Conservation (phyloP, 2,329 filamentous ascomycete species). For the Calonectria pseudoturangicola region DNA sequence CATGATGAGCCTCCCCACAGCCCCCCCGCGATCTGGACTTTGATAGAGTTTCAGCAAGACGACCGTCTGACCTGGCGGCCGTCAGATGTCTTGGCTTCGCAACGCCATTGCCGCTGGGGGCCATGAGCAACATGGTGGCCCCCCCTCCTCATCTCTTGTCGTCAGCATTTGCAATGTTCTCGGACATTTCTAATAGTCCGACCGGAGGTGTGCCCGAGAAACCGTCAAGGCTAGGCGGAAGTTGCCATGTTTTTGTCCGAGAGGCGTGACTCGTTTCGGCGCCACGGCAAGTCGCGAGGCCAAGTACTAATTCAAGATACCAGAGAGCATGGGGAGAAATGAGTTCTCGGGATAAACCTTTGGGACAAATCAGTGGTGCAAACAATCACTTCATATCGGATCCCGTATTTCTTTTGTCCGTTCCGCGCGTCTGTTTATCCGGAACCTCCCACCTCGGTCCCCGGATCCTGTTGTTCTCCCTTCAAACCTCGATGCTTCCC, state of each 20-base stretch:
- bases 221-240: background rate
- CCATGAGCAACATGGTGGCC: background rate
- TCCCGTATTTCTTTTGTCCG: background rate
- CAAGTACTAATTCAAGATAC: background rate
- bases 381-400: background rate
- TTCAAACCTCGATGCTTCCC: background rate
- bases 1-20: background rate
- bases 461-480: background rate
- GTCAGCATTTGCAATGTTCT: background rate
- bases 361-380: too few relatives aligned
- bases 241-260: constrained; percentile 7
- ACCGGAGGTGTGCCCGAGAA: background rate
- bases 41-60: constrained; percentile 9
- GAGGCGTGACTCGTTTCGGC: constrained; percentile 1
- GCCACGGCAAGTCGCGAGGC: background rate
- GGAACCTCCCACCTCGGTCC: background rate
- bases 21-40: constrained; percentile 1
- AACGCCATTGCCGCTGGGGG: constrained; percentile 1
- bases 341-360: background rate
- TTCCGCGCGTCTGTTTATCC: background rate
- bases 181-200: background rate
- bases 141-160: background rate
- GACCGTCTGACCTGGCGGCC: background rate
- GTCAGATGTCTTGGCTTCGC: background rate
- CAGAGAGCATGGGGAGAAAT: too few relatives aligned